Evolutionary conservation across 2,329 filamentous ascomycete species (phyloP), one percentile per base, ranked within the genome.

Genomic region (Hymenoscyphus salicellus): DNA sequence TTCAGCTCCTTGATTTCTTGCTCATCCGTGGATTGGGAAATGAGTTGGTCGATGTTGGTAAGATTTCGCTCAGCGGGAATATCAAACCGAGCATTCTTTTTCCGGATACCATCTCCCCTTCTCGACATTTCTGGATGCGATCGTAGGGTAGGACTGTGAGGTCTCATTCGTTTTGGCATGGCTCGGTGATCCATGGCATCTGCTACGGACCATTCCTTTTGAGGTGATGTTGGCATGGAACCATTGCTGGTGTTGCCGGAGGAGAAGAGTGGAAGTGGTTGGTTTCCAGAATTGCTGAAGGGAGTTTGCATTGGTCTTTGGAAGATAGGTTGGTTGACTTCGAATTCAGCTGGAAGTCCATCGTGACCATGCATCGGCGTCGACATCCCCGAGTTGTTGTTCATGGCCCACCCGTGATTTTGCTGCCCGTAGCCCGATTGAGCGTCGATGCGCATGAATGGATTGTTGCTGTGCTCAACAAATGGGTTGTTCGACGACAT

Each of bases 21-120:
- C 74, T 98, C 94, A 77, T 96, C 90, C 63, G 87, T 92, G 41
- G 92, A 94, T 78, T 92, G 88, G 61, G 89, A 84, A 78, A 99
- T 98, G 75, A 98, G 84, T 67, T 92, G 85, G 78, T 99, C 95
- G 79, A 99, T 98, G 80, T 96, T 98, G 82, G 86, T 89, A 72
- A 99, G 86, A 74, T 93, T 98, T 68, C 93, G 87, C 80, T 97
- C 95, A 55, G 91, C 88, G 10, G 95, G 95, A 71, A 99, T 99
- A 75, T 98, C 94, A 78, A 98, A 97, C 71, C 94, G 90, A 70
- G 93, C 93, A 75, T 98, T 99, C 89, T 98, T 98, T 88, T 99
- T 99, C 74, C 95, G 87, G 78, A 98, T 96, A 67, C 95, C 74
- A 61, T 76, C 74, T 38, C 74, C 73, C 61, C 75, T 70, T 62